Conservation (phyloP, 345 rosid genomes). For the Excoecaria agallocha region DNA sequence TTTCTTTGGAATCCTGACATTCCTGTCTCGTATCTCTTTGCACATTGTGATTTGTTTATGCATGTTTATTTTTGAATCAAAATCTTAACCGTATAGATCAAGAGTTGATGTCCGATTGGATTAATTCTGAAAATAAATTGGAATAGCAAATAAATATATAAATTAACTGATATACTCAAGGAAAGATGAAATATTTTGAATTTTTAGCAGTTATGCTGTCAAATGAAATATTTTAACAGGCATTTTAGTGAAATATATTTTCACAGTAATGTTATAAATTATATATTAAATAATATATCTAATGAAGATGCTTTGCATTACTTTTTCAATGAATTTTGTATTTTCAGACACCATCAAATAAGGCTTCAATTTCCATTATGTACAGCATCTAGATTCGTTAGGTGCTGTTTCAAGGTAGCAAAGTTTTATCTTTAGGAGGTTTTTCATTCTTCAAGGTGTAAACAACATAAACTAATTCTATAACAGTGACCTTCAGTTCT, state of each 20-base stretch:
- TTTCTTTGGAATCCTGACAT: slow-evolving; percentile 4
- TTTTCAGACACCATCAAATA: neutral
- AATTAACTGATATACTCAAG: neutral
- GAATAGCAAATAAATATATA: neutral
- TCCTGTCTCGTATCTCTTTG: neutral
- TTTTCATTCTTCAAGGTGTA: neutral
- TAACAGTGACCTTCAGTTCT: neutral
- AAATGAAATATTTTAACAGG: neutral
- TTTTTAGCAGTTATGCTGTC: neutral
- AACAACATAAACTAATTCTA: neutral
- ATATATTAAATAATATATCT: neutral
- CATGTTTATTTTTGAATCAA: neutral
- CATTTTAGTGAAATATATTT: neutral
- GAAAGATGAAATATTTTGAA: neutral
- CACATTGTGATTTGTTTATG: neutral
- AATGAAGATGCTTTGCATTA: neutral
- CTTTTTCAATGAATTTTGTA: neutral
- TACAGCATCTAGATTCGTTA: neutral
- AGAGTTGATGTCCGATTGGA: neutral
- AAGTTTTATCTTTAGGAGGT: neutral
- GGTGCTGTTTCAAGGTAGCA: neutral
- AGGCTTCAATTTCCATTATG: neutral
- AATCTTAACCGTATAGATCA: neutral
- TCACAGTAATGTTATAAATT: neutral
- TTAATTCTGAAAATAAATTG: neutral